A percentile compares a stretch with the other conserved stretches of the same genome.
Evolutionary conservation across 495 filamentous ascomycete species (phyloP).

Genomic region (Talaromyces liani): DNA sequence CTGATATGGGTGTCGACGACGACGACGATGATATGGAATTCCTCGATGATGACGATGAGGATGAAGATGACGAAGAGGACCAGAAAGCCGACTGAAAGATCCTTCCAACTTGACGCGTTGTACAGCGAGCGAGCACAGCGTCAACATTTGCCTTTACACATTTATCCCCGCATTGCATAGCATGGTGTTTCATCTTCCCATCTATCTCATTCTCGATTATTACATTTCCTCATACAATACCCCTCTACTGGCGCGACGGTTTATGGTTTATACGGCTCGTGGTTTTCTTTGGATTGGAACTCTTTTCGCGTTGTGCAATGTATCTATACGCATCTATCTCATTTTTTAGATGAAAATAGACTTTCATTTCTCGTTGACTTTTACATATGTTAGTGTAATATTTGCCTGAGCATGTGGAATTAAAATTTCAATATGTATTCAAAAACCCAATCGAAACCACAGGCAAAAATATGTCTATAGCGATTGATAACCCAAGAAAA

Average conservation of each 20-base stretch:
- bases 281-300: background rate
- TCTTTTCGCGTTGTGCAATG: background rate
- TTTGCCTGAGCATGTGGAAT: background rate
- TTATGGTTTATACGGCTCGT: background rate
- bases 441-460: background rate
- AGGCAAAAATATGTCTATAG: background rate
- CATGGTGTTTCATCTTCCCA: background rate
- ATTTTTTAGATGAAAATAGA: background rate
- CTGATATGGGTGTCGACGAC: conserved; percentile 40
- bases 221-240: background rate
- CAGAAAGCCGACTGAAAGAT: background rate
- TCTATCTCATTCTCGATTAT: background rate
- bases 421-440: background rate
- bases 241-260: background rate
- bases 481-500: background rate
- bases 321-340: background rate
- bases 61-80: background rate
- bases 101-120: background rate
- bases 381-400: background rate
- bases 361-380: background rate
- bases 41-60: conserved; percentile 35
- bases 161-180: background rate
- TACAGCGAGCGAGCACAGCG: background rate
- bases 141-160: background rate
- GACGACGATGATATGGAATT: conserved; percentile 52